phyloP scores from a whole-genome alignment of 495 filamentous ascomycete genomes.

The Annulohypoxylon maeteangense region DNA sequence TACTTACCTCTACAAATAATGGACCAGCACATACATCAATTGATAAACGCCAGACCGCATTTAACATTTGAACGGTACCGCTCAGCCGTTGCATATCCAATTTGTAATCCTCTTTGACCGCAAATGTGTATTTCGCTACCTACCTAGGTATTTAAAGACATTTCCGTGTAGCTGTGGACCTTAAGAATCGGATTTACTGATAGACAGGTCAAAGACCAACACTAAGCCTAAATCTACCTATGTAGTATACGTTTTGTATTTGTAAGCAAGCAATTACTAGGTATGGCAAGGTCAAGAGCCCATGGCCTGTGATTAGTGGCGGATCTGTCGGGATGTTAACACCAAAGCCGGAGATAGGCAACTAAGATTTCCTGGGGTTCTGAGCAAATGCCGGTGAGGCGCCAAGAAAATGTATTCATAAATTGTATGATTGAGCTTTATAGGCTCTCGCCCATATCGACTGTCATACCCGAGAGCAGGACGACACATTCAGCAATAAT shows the following conservation, averaged over 20 bases:
- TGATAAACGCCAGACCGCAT: neutral
- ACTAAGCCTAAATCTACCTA: neutral
- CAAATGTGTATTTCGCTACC: neutral
- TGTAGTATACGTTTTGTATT: neutral
- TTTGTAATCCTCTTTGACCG: neutral
- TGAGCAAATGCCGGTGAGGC: slow-evolving; percentile 20
- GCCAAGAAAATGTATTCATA: slow-evolving; percentile 9
- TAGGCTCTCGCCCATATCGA: neutral
- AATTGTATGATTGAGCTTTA: slow-evolving; percentile 21
- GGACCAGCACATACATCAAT: neutral
- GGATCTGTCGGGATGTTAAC: slow-evolving; percentile 29
- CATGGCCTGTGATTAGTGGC: neutral
- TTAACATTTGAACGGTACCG: neutral
- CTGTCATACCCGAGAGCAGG: neutral
- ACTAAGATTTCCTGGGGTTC: neutral
- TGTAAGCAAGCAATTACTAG: too few relatives aligned
- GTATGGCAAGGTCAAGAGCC: neutral
- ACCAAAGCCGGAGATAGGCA: slow-evolving; percentile 7
- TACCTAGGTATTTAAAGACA: neutral
- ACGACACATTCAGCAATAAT: neutral
- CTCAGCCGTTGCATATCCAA: neutral
- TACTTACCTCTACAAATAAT: neutral
- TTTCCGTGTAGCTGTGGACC: neutral
- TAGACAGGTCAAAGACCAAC: neutral
- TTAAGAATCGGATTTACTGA: neutral